Percentiles rank a stretch among this genome's conserved stretches.
phyloP scores from a whole-genome alignment of 768 basidiomycete species.

The Panus rudis region DNA sequence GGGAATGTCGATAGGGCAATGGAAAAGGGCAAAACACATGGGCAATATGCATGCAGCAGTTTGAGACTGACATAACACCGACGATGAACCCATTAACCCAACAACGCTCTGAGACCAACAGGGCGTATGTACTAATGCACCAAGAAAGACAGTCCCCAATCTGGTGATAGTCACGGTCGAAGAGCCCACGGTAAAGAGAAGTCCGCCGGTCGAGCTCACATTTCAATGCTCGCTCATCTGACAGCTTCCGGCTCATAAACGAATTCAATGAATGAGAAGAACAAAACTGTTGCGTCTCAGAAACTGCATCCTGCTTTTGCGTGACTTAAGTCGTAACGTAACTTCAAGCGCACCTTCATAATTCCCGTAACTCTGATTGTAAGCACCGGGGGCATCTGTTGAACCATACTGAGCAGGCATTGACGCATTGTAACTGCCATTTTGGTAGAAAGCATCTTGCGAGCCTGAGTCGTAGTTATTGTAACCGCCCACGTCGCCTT shows the following conservation, averaged over 20 bases:
- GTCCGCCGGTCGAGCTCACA: constrained; percentile 9
- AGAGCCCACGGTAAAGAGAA: not conserved
- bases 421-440: constrained; percentile 49
- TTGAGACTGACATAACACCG: not conserved
- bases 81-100: not conserved
- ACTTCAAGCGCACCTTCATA: constrained; percentile 84
- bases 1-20: constrained; percentile 1
- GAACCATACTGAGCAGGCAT: constrained; percentile 46
- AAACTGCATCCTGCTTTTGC: too few relatives aligned
- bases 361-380: constrained; percentile 54
- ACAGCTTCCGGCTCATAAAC: constrained; percentile 6
- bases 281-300: too few relatives aligned
- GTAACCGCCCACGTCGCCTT: constrained; percentile 60
- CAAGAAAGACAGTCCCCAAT: not conserved
- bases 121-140: not conserved
- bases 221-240: constrained; percentile 10
- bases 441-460: constrained; percentile 57
- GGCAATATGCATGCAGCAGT: not conserved
- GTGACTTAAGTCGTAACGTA: constrained; percentile 43
- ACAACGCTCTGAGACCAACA: not conserved
- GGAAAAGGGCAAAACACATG: constrained; percentile 1
- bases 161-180: not conserved
- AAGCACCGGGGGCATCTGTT: constrained; percentile 40
- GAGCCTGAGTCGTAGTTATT: constrained; percentile 56
- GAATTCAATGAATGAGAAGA: not conserved